These are phyloP conservation scores for Pezicula radicicola DNA, from an alignment of 2,329 filamentous ascomycete species.

Conservation along the genomic window DNA sequence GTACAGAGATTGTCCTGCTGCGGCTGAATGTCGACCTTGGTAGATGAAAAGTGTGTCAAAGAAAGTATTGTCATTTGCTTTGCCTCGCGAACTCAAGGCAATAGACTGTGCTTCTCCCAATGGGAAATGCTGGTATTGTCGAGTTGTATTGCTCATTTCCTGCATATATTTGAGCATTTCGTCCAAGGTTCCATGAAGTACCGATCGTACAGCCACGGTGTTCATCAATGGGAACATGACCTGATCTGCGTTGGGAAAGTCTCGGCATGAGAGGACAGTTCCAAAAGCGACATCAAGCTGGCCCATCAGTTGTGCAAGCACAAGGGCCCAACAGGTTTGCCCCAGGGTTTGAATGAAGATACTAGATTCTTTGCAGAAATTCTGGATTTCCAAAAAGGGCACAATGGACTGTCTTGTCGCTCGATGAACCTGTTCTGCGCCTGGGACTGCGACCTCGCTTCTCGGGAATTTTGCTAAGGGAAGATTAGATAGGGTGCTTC, in stretches of 20 bases:
- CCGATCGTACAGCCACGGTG: constrained; percentile 71
- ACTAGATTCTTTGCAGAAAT: constrained; percentile 62
- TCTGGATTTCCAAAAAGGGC: constrained; percentile 37
- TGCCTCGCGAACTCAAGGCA: constrained; percentile 14
- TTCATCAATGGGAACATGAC: constrained; percentile 91
- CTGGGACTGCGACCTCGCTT: constrained; percentile 9
- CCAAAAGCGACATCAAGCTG: constrained; percentile 79
- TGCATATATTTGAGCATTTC: constrained; percentile 74
- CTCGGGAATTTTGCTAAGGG: constrained; percentile 36
- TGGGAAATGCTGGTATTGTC: constrained; percentile 74
- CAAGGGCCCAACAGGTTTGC: constrained; percentile 72
- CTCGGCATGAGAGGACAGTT: constrained; percentile 80
- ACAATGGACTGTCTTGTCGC: constrained; percentile 43
- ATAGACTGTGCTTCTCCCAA: constrained; percentile 59
- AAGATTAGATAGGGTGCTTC: constrained; percentile 57
- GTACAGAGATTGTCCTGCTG: constrained; percentile 16
- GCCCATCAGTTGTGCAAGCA: constrained; percentile 59
- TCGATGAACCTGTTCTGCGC: constrained; percentile 30
- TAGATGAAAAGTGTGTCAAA: constrained; percentile 67
- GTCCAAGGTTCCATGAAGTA: constrained; percentile 64
- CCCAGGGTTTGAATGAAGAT: constrained; percentile 76
- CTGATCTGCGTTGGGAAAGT: constrained; percentile 63
- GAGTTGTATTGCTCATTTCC: constrained; percentile 60
- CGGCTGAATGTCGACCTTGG: constrained; percentile 44
- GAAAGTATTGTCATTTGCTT: constrained; percentile 34